These are phyloP conservation scores for Scheffersomyces parashehatae DNA, from an alignment of 1,139 yeast species.

Conservation along the genomic window DNA sequence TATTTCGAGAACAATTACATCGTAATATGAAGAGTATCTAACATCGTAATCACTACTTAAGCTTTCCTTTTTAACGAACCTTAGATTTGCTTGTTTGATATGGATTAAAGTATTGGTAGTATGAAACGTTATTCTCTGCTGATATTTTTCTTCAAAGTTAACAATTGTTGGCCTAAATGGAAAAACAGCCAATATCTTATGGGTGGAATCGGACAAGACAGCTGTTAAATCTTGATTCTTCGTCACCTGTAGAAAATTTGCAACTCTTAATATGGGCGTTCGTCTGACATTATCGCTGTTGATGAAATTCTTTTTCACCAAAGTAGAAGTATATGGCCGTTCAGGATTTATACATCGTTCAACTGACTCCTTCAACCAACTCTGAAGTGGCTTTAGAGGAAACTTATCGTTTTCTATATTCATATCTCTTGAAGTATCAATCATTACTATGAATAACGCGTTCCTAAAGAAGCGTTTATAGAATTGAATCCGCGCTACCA, in stretches of 20 bases:
- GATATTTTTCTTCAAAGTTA: slow-evolving; percentile 29
- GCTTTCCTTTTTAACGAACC: slow-evolving; percentile 14
- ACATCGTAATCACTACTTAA: background rate
- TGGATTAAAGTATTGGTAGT: slow-evolving; percentile 26
- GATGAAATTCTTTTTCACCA: slow-evolving; percentile 21
- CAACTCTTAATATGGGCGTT: slow-evolving; percentile 32
- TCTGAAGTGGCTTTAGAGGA: slow-evolving; percentile 23
- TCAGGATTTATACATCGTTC: slow-evolving; percentile 1
- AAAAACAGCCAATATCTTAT: slow-evolving; percentile 31
- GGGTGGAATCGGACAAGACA: slow-evolving; percentile 32
- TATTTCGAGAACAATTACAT: slow-evolving; percentile 26
- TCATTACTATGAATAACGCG: background rate
- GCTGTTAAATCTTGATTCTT: slow-evolving; percentile 25
- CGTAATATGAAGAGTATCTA: slow-evolving; percentile 3
- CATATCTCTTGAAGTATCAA: slow-evolving; percentile 1
- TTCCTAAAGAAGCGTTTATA: too few relatives aligned
- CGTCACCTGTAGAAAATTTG: slow-evolving; percentile 20
- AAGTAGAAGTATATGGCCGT: slow-evolving; percentile 11
- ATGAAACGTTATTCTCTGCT: slow-evolving; percentile 33
- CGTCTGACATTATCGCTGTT: slow-evolving; percentile 9
- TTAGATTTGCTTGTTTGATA: slow-evolving; percentile 26
- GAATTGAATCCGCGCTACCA: too few relatives aligned
- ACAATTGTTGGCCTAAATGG: slow-evolving; percentile 28
- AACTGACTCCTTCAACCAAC: slow-evolving; percentile 22
- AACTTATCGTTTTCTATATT: slow-evolving; percentile 8